Base-by-base conservation (phyloP, 495 filamentous ascomycete species). In the Tirmania nivea region DNA sequence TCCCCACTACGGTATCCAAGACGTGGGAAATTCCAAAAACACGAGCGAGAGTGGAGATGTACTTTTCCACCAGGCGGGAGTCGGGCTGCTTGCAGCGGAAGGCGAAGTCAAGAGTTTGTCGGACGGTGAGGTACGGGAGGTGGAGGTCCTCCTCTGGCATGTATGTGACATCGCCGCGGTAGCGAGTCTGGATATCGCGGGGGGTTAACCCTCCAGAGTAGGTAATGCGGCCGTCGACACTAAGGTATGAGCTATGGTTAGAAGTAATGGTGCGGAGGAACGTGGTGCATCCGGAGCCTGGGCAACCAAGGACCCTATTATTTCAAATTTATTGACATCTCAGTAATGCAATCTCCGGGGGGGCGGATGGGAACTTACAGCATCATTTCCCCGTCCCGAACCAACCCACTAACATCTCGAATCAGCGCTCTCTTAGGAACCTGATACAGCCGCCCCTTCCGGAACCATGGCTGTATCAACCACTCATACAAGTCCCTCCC, bases 31-130 rank as follows among this genome's bases (percentile, higher is more conserved):
- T 84, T 16, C 79, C 80, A 58, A 84, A 81, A 67, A 81, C 78
- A 58, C 76, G 79, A 7, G 77, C 77, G 59, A 75, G 69, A 35
- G 77, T 72, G 45, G 84, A 81, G 50, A 83, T 67, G 3, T 78
- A 74, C 21, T 86, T 80, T 52, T 83, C 78, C 1, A 69, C 72
- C 16, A 72, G 73, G n/a, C 79, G 73, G 45, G 74, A 69, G 67
- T 81, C 84, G 65, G 77, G 81, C n/a, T 81, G 85, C 69, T 87
- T 87, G 70, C 80, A 88, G 62, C 81, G 78, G 9, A 89, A 69
- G 0, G 85, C 80, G 63, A 94, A 92, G n/a, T 77, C 77, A 50
- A 90, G 68, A 0, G 86, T 92, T 60, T 88, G 76, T 76, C 72
- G 79, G 2, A 94, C 85, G 2, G 80, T 90, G 36, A 94, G 67